phyloP scores from a whole-genome alignment of 1,284 basidiomycete genomes.

The Boletus holoroseus region DNA sequence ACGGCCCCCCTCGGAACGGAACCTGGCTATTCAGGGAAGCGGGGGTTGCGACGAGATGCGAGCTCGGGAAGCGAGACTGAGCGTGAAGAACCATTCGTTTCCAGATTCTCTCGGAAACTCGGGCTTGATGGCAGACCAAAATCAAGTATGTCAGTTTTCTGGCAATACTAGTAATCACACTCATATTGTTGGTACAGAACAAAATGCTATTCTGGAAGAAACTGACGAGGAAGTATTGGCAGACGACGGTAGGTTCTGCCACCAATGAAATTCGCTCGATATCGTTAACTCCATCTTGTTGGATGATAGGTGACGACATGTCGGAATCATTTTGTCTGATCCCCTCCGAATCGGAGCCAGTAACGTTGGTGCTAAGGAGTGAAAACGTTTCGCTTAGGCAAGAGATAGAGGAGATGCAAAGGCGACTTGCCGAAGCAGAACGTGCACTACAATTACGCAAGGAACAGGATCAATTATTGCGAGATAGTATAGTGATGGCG shows the following conservation, averaged over 20 bases:
- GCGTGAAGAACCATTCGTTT: slow-evolving; percentile 52
- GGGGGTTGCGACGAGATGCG: slow-evolving; percentile 39
- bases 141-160: slow-evolving; percentile 17
- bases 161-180: not conserved
- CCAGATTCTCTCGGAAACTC: slow-evolving; percentile 43
- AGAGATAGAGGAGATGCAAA: slow-evolving; percentile 53
- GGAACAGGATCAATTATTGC: slow-evolving; percentile 69
- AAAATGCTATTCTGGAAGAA: slow-evolving; percentile 23
- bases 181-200: slow-evolving; percentile 22
- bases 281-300: not conserved
- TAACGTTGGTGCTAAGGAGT: slow-evolving; percentile 47
- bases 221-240: slow-evolving; percentile 36
- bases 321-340: slow-evolving; percentile 74
- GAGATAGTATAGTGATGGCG: slow-evolving; percentile 73
- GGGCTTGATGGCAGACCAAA: slow-evolving; percentile 20
- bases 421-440: slow-evolving; percentile 54
- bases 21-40: slow-evolving; percentile 24
- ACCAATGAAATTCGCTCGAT: not conserved
- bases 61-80: slow-evolving; percentile 61
- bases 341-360: slow-evolving; percentile 52
- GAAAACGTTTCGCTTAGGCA: slow-evolving; percentile 60
- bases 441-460: slow-evolving; percentile 58
- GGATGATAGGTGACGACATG: slow-evolving; percentile 50
- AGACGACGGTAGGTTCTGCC: slow-evolving; percentile 36
- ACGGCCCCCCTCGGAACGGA: slow-evolving; percentile 62